A percentile compares a stretch with the other conserved stretches of the same genome.
phyloP scores from a whole-genome alignment of 768 basidiomycete species.

The Rossbeevera mucosa region DNA sequence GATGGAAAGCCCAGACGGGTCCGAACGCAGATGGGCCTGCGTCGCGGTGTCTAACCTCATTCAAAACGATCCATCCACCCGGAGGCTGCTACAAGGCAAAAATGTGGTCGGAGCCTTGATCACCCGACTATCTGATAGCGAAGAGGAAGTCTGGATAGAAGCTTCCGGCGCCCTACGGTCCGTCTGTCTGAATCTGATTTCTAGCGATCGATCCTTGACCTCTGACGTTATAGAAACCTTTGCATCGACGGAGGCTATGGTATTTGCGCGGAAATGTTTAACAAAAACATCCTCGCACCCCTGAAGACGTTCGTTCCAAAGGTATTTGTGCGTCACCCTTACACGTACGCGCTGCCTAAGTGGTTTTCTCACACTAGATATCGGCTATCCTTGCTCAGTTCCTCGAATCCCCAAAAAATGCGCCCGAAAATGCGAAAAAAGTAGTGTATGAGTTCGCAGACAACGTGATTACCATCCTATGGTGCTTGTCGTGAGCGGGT shows the following conservation, averaged over 20 bases:
- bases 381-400: slow-evolving; percentile 67
- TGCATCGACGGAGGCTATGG: slow-evolving; percentile 95
- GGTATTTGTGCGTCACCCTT: slow-evolving; percentile 35
- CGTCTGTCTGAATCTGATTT: slow-evolving; percentile 16
- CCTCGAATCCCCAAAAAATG: slow-evolving; percentile 52
- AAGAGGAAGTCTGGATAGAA: slow-evolving; percentile 89
- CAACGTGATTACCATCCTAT: slow-evolving; percentile 86
- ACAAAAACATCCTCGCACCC: slow-evolving; percentile 85
- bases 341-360: neutral
- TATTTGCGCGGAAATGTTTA: slow-evolving; percentile 95
- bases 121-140: slow-evolving; percentile 79
- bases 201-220: slow-evolving; percentile 6
- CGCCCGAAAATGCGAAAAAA: slow-evolving; percentile 66
- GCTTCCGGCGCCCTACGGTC: slow-evolving; percentile 85
- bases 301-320: slow-evolving; percentile 74
- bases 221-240: slow-evolving; percentile 60
- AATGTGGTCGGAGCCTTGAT: slow-evolving; percentile 86
- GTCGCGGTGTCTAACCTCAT: slow-evolving; percentile 95
- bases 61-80: slow-evolving; percentile 90
- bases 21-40: slow-evolving; percentile 92
- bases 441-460: slow-evolving; percentile 86
- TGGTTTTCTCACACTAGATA: slow-evolving; percentile 45
- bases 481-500: slow-evolving; percentile 89
- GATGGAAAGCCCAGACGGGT: slow-evolving; percentile 72
- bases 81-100: slow-evolving; percentile 84